Evolutionary conservation across 1,284 basidiomycete species (phyloP), one percentile per base, ranked within the genome.

Genomic region (Ganoderma lingzhi): DNA sequence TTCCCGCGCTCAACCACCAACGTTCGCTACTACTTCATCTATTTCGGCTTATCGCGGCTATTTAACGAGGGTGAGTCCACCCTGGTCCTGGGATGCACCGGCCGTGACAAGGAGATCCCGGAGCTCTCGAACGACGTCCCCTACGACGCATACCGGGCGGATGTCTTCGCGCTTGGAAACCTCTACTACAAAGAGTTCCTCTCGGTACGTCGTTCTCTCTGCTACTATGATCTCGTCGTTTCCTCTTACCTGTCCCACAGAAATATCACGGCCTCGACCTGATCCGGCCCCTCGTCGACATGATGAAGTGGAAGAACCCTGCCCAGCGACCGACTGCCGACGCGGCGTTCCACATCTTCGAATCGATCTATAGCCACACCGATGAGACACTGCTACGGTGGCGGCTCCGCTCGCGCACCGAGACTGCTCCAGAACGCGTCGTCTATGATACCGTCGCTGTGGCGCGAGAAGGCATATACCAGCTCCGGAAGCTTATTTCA

Each of bases 11-110:
- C 64, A 0, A 70, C 68, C 2, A 51, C 39, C 3, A 42, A 63
- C 0, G 73, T 79, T 10, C 70, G 64, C 12, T 80, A 80, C 67
- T 77, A 72, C 60, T 76, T 76, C 64, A 77, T 78, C 35, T 78
- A 79, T 66, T 79, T 78, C 48, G 77, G 76, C 0, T 67, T 79
- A 0, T 77, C 78, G 0, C 28, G 59, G 0, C 55, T 44, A 0
- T 77, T 75, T 37, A 23, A 59, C 0, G 61, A 56, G 2, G 73
- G 70, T 0, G 62, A 65, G 4, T 45, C 74, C 3, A 44, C 66
- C 3, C 48, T 62, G 1, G 74, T 69, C 3, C 44, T 75, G 14
- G 74, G 74, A 0, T 62, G 37, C 0, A 35, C 66, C 8, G 78
- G 79, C 0, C 63, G 76, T 10, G 76, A 80, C 53, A 64, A 72